Conservation (phyloP, 768 basidiomycete species). For the Baorangia bicolor region DNA sequence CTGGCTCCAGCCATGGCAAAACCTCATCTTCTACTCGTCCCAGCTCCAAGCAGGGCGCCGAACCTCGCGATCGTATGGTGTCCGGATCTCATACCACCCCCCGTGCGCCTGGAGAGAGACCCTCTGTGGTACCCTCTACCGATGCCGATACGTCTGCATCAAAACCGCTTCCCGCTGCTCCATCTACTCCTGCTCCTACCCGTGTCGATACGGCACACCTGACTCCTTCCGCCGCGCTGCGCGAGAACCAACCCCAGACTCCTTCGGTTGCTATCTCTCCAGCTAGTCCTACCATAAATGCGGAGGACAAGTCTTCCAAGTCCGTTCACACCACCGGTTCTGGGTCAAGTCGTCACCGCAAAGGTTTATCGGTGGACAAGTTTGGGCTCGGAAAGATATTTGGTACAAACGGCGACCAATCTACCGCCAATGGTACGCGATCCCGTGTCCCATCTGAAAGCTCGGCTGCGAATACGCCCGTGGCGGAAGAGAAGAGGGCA, state of each 20-base stretch:
- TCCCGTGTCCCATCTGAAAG: constrained; percentile 47
- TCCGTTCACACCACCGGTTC: constrained; percentile 38
- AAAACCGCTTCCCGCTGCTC: constrained; percentile 34
- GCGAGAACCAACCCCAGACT: constrained; percentile 30
- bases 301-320: constrained; percentile 28
- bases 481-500: constrained; percentile 19
- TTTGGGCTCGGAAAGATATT: constrained; percentile 79
- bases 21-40: constrained; percentile 10
- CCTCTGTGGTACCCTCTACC: constrained; percentile 9
- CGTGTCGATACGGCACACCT: constrained; percentile 24
- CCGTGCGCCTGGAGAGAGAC: constrained; percentile 18
- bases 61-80: constrained; percentile 16
- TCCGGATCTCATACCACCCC: constrained; percentile 14
- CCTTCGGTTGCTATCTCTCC: constrained; percentile 38
- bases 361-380: constrained; percentile 76
- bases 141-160: constrained; percentile 8
- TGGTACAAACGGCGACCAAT: constrained; percentile 40
- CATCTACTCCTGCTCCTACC: constrained; percentile 18
- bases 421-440: constrained; percentile 31
- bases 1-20: constrained; percentile 23
- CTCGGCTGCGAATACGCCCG: constrained; percentile 25
- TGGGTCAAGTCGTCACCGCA: constrained; percentile 53
- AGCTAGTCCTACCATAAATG: constrained; percentile 38
- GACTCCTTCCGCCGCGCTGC: constrained; percentile 25
- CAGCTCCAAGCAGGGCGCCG: constrained; percentile 13